Evolutionary conservation across 2,329 filamentous ascomycete species (phyloP), one percentile per base, ranked within the genome.

Genomic region (Alternaria burnsii): DNA sequence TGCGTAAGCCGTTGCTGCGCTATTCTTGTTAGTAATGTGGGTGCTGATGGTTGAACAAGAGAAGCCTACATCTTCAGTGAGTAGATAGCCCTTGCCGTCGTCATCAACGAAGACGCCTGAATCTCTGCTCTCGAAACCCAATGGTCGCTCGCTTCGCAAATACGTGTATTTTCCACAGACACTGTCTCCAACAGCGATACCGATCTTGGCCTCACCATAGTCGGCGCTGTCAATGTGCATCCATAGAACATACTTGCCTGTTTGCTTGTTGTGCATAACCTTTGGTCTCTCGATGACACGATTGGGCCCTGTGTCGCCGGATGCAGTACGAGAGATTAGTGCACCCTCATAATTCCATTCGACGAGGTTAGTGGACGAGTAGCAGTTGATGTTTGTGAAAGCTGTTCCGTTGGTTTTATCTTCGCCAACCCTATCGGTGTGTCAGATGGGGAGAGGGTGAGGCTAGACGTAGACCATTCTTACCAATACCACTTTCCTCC

Each of bases 361-460:
- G 0, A 89, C 84, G 0, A 91, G 81, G 73, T 91, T 81, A 12
- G 80, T 81, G 14, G 86, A 89, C 0, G 85, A 86, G 74, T 91
- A 91, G 77, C 89, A 91, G 73, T 90, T 90, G 66, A 91, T 80
- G 52, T 87, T 87, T 59, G 87, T 84, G 74, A 91, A 91, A 0
- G 81, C 76, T 1, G 80, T 83, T 24, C 88, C 87, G n/a, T 85
- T 78, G 1, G 86, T 85, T 46, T 91, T 91, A 77, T 91, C 89
- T 73, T 91, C 89, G 16, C 89, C 89, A 34, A 91, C 85, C 78
- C 88, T 84, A 30, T 9, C 2, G 16, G 22, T 18, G 26, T 28
- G 28, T 60, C 30, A 60, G 42, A 6, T 16, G 4, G 22, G 26
- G 20, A 22, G 26, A 30, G 7, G 14, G 9, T 3, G 14, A 24